Evolutionary conservation across 2,329 filamentous ascomycete species (phyloP).

Genomic region (Gaeumannomyces sp.): DNA sequence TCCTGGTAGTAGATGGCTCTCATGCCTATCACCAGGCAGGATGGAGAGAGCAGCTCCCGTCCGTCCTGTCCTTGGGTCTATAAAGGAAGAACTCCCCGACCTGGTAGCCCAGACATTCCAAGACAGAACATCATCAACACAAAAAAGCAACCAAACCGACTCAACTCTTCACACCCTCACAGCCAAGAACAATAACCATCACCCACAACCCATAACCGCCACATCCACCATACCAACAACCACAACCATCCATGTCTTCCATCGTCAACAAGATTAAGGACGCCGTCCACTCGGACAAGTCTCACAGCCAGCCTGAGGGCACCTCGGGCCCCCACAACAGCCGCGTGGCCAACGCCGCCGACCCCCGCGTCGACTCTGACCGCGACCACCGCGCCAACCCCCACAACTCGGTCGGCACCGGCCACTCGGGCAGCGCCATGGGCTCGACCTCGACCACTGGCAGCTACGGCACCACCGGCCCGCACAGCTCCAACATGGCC

Average conservation of each 20-base stretch:
- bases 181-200: constrained; percentile 8
- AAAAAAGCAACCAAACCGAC: constrained; percentile 8
- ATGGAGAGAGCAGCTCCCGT: background rate
- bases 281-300: constrained; percentile 39
- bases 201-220: background rate
- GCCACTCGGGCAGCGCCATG: constrained; percentile 14
- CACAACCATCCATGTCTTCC: constrained; percentile 49
- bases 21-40: background rate
- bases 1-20: too few relatives aligned
- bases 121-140: constrained; percentile 10
- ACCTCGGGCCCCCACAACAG: constrained; percentile 31
- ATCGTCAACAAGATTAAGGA: constrained; percentile 57
- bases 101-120: constrained; percentile 1
- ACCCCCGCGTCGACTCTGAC: constrained; percentile 43
- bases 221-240: constrained; percentile 12
- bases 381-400: constrained; percentile 23
- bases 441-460: constrained; percentile 19
- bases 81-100: constrained; percentile 1
- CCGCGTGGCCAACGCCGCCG: constrained; percentile 37
- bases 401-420: constrained; percentile 15
- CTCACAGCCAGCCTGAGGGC: constrained; percentile 19
- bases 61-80: constrained; percentile 1
- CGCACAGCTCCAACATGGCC: constrained; percentile 30
- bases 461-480: constrained; percentile 22
- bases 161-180: constrained; percentile 11